These are phyloP conservation scores for Boletus barrowsii DNA, from an alignment of 768 basidiomycete species.

Conservation along the genomic window DNA sequence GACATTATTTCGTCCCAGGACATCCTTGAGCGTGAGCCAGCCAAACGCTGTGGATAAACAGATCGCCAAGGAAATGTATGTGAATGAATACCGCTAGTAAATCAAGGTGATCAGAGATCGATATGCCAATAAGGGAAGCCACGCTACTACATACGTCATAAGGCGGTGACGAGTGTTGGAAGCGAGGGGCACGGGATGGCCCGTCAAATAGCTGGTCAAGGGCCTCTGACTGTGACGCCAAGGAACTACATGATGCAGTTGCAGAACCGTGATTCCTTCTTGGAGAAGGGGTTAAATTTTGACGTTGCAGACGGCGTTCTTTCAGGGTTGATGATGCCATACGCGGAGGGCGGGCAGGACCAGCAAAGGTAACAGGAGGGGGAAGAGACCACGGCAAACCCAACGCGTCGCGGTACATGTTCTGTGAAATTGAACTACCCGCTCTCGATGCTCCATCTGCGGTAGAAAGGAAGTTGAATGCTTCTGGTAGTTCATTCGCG, in stretches of 20 bases:
- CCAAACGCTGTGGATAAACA: constrained; percentile 22
- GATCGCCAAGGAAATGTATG: constrained; percentile 11
- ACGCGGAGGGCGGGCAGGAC: constrained; percentile 40
- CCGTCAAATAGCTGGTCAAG: constrained; percentile 44
- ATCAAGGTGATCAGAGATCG: not conserved
- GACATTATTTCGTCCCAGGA: not conserved
- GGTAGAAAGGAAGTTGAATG: constrained; percentile 1
- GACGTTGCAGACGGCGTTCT: constrained; percentile 12
- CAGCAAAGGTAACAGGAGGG: constrained; percentile 46
- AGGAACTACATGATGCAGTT: constrained; percentile 4
- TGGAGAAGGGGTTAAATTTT: not conserved
- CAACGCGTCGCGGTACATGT: constrained; percentile 6
- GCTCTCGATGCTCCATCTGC: constrained; percentile 7
- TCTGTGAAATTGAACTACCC: constrained; percentile 2
- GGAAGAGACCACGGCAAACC: constrained; percentile 36
- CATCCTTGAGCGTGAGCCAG: constrained; percentile 20
- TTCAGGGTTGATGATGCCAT: constrained; percentile 13
- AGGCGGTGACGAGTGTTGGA: constrained; percentile 9
- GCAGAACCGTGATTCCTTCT: constrained; percentile 5
- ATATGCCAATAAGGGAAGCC: not conserved
- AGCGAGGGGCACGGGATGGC: constrained; percentile 36
- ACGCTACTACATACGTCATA: constrained; percentile 16
- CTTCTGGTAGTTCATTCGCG: constrained; percentile 18
- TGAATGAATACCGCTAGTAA: constrained; percentile 2
- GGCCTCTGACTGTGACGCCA: constrained; percentile 30